These are phyloP conservation scores for Gossypium lobatum DNA, from an alignment of 441 rosid species.

Conservation along the genomic window DNA sequence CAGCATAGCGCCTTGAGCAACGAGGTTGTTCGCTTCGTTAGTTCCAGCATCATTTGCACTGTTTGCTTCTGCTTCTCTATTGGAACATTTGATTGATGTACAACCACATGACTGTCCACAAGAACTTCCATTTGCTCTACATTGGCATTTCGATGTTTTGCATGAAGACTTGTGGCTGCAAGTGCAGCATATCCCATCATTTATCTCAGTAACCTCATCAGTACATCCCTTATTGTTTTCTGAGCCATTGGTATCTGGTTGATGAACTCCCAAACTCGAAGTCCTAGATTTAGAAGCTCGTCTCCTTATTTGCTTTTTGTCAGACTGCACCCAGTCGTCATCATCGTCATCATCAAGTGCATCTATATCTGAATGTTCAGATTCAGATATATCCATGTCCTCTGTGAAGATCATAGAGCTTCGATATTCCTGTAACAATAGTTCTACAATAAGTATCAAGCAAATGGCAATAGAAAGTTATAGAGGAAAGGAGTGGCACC, in stretches of 20 bases:
- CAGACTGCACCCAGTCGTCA: constrained; percentile 43
- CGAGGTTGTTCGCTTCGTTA: constrained; percentile 38
- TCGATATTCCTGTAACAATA: constrained; percentile 35
- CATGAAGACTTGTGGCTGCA: constrained; percentile 63
- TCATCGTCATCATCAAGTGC: constrained; percentile 41
- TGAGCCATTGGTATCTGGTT: constrained; percentile 22
- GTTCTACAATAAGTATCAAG: background rate
- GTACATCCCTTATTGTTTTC: constrained; percentile 26
- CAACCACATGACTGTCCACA: constrained; percentile 78
- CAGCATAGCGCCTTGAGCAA: constrained; percentile 71
- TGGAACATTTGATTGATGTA: constrained; percentile 53
- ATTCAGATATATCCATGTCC: constrained; percentile 91
- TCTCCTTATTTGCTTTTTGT: constrained; percentile 29
- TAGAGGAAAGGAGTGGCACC: background rate
- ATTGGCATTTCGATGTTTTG: constrained; percentile 79
- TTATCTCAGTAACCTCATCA: constrained; percentile 26
- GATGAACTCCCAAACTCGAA: constrained; percentile 27
- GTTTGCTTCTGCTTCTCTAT: constrained; percentile 38
- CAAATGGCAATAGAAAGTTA: background rate
- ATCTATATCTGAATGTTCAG: constrained; percentile 58
- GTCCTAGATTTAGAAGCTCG: constrained; percentile 36
- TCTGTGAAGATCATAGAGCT: constrained; percentile 46
- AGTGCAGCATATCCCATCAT: constrained; percentile 46
- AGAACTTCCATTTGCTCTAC: constrained; percentile 51
- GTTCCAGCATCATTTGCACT: constrained; percentile 17